A percentile compares a stretch with the other conserved stretches of the same genome.
Evolutionary conservation across 257 asterid genomes (phyloP).

Genomic region (Haberlea rhodopensis): DNA sequence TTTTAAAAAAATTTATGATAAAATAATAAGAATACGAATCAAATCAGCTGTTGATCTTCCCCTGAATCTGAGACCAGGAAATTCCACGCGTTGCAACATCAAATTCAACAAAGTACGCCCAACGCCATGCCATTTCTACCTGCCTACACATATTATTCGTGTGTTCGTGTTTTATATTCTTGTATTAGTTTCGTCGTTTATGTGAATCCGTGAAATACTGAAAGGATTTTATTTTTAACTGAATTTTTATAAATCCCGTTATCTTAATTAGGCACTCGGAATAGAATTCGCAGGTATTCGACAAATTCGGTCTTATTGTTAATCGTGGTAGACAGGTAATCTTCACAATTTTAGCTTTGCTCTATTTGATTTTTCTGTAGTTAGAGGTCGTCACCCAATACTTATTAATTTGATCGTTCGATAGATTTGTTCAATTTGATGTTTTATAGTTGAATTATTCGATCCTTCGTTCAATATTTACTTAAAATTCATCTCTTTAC

Average conservation of each 20-base stretch:
- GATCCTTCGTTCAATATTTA: neutral
- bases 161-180: neutral
- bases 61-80: slow-evolving; percentile 22
- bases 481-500: neutral
- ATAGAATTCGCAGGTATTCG: no score
- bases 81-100: slow-evolving; percentile 2
- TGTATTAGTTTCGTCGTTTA: neutral
- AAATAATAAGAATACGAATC: neutral
- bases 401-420: neutral
- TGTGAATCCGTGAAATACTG: neutral
- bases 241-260: neutral
- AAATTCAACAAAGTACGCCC: slow-evolving; percentile 23
- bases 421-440: slow-evolving; percentile 5
- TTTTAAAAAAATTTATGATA: no score
- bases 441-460: neutral
- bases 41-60: slow-evolving; percentile 12
- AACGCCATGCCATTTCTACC: slow-evolving; percentile 7
- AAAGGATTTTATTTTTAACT: neutral
- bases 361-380: neutral
- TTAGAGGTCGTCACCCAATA: neutral
- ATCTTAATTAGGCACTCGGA: no score
- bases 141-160: neutral
- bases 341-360: neutral
- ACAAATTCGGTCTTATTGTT: no score
- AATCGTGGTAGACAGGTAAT: no score